phyloP scores from a whole-genome alignment of 306 rosid species.

The Bauhinia variegata region DNA sequence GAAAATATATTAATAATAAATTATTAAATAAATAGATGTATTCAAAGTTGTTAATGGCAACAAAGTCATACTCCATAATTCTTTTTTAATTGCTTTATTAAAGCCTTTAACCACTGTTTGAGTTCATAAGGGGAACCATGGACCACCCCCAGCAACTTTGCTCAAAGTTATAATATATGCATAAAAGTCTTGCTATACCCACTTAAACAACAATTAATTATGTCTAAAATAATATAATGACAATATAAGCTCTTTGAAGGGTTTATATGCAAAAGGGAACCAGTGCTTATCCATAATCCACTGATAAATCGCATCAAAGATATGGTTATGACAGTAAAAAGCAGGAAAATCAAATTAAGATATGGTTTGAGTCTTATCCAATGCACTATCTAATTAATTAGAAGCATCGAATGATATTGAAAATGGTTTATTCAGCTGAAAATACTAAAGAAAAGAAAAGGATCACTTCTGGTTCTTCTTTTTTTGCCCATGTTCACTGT shows the following conservation, averaged over 20 bases:
- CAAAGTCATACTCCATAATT: slow-evolving; percentile 29
- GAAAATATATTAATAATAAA: no score
- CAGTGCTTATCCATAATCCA: slow-evolving; percentile 36
- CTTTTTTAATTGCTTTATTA: not conserved
- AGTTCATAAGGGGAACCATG: slow-evolving; percentile 20
- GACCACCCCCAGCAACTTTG: slow-evolving; percentile 25
- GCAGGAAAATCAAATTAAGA: no score
- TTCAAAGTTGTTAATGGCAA: slow-evolving; percentile 5
- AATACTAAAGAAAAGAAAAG: not conserved
- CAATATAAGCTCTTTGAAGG: slow-evolving; percentile 34
- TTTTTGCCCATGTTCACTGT: slow-evolving; percentile 2
- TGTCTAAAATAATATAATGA: slow-evolving; percentile 2
- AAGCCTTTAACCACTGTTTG: not conserved
- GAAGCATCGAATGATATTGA: not conserved
- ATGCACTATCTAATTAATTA: not conserved
- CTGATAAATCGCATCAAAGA: slow-evolving; percentile 32
- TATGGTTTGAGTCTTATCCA: slow-evolving; percentile 11
- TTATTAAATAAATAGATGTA: slow-evolving; percentile 15
- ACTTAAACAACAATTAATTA: slow-evolving; percentile 23
- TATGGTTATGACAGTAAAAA: no score
- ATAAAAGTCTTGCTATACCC: no score
- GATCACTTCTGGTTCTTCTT: not conserved
- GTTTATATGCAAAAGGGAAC: slow-evolving; percentile 25
- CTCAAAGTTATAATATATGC: slow-evolving; percentile 28
- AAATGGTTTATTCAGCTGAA: no score